phyloP scores from a whole-genome alignment of 495 filamentous ascomycete genomes.

The Daldinia vernicosa region DNA sequence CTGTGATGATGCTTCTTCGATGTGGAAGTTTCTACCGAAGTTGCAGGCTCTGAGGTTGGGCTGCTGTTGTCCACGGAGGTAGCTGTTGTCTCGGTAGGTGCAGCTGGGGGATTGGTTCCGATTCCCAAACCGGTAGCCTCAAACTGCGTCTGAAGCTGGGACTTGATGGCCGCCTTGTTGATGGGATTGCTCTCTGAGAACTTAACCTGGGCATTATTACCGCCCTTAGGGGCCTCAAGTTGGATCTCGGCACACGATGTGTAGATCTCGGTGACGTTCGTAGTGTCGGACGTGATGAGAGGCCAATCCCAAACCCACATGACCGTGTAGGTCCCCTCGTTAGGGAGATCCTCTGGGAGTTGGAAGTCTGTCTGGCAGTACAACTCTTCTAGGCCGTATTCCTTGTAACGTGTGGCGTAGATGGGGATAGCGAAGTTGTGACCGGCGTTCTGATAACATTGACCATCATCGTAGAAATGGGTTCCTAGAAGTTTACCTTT shows the following conservation, averaged over 20 bases:
- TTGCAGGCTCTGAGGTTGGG: not conserved
- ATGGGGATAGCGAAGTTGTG: slow-evolving; percentile 52
- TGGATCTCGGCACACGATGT: slow-evolving; percentile 84
- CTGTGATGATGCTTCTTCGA: slow-evolving; percentile 21
- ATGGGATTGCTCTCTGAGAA: slow-evolving; percentile 42
- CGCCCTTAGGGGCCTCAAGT: slow-evolving; percentile 50
- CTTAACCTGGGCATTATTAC: slow-evolving; percentile 36
- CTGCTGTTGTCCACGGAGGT: not conserved
- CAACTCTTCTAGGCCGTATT: slow-evolving; percentile 61
- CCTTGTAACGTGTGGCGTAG: slow-evolving; percentile 59
- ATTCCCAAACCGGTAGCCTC: slow-evolving; percentile 47
- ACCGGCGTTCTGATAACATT: slow-evolving; percentile 77
- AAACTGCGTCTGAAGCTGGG: slow-evolving; percentile 51
- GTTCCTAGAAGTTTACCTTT: slow-evolving; percentile 76
- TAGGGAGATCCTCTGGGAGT: slow-evolving; percentile 65
- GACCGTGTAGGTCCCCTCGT: slow-evolving; percentile 69
- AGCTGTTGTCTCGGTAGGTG: slow-evolving; percentile 13
- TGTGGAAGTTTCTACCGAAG: not conserved
- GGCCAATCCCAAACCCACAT: slow-evolving; percentile 98
- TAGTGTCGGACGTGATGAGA: slow-evolving; percentile 53
- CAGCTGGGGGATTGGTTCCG: slow-evolving; percentile 35
- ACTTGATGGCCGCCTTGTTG: slow-evolving; percentile 44
- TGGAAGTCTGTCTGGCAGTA: slow-evolving; percentile 82
- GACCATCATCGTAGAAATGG: slow-evolving; percentile 82
- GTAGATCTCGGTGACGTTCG: slow-evolving; percentile 70